Evolutionary conservation across 495 filamentous ascomycete genomes (phyloP), one percentile per base, ranked within the genome.

Genomic region (Chaetomium cochliodes): DNA sequence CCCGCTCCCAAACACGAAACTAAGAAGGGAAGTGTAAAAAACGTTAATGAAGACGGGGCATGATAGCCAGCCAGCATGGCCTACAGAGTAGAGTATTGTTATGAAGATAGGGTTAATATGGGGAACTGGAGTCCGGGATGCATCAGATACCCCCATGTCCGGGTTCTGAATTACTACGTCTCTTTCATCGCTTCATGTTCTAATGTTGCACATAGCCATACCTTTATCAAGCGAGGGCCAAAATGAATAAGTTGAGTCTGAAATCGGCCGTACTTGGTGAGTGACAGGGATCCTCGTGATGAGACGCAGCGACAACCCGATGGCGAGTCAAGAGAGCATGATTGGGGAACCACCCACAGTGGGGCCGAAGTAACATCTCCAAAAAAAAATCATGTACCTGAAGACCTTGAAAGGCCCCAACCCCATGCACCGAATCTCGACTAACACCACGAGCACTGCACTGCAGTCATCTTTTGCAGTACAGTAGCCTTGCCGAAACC

Each of bases 41-140:
- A 15, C 16, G 5, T 9, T 1, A 26, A 49, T 2, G 37, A 37
- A 18, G 37, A 22, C 46, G 8, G 6, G 37, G 2, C 49, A 53
- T 52, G 47, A 59, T 20, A 20, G 28, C 28, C 28, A 61, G 44
- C 44, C 20, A n/a, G n/a, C n/a, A 60, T 60, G 13, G 9, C 23
- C 33, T 37, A 51, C 13, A 22, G 20, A 55, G 20, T 37, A 22
- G 20, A 55, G 20, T 37, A 55, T 25, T 8, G 20, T 44, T 51
- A 46, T 2, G 5, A 46, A 60, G 11, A 22, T 41, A 9, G 30
- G 33, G n/a, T 39, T 23, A 50, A 23, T 50, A 18, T 50, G 20
- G 46, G 20, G 18, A 6, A 15, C 11, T 50, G 46, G 20, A 50
- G 20, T 20, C n/a, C 4, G 18, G 46, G 18, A 50, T 12, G 22